Base-by-base conservation (phyloP, 768 basidiomycete genomes). In the Wakefieldia striispora region DNA sequence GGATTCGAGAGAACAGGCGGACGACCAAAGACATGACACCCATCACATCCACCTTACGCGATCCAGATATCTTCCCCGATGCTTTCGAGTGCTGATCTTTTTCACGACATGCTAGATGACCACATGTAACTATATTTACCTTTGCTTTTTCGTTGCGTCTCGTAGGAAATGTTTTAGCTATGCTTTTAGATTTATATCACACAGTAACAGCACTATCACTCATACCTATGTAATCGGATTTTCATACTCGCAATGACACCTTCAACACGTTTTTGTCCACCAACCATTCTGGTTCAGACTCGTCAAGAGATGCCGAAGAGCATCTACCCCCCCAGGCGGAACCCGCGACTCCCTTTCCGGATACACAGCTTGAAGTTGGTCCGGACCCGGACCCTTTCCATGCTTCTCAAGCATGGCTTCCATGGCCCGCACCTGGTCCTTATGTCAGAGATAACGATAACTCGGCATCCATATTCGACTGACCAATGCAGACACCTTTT, bases 401-500 rank as follows among this genome's bases (percentile, higher is more conserved):
- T 67, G 68, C 57, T 82, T 85, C 41, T 88, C 86, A 11, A 79
- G 72, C 38, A 83, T 61, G 13, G 70, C 74, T 51, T 77, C 80
- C 47, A 89, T 58, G 6, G 78, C 72, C 56, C 75, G 79, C 2
- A 75, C 72, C 88, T 90, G 54, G 31, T 29, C 19, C 34, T 48
- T 43, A n/a, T 23, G 26, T 56, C 43, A 49, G 33, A 33, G 2
- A 45, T 16, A 53, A 27, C 6, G 6, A 39, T 27, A 23, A 20
- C 3, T 16, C n/a, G 16, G 10, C 19, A 27, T 36, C 49, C 21
- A 45, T 27, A 21, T 13, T 35, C 19, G 23, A 70, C 84, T 54
- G 53, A 89, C 88, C 65, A 91, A 60, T 2, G 71, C 74, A 0
- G 69, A 56, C 74, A 86, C 79, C 59, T 78, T 84, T 31, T 65